Percentiles rank a stretch among this genome's conserved stretches.
These are phyloP conservation scores for Moesziomyces sp. DNA, from an alignment of 1,284 basidiomycete species.

Conservation along the genomic window DNA sequence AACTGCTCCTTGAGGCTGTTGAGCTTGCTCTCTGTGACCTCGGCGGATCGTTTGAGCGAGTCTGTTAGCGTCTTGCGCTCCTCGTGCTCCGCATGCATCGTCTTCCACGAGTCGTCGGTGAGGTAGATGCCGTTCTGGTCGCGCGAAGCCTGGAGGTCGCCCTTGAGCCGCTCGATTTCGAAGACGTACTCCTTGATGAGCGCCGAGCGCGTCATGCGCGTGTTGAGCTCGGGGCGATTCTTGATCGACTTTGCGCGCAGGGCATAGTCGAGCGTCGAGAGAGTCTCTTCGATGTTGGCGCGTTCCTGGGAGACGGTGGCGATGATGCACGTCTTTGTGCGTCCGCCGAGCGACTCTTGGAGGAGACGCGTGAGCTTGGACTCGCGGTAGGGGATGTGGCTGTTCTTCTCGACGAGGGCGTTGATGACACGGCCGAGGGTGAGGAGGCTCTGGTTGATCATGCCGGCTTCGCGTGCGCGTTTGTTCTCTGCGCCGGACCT, in stretches of 20 bases:
- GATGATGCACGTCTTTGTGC: conserved; percentile 97
- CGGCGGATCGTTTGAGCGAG: conserved; percentile 52
- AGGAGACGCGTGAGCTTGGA: conserved; percentile 93
- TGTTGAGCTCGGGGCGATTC: conserved; percentile 95
- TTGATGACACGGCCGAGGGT: conserved; percentile 98
- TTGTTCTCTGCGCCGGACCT: conserved; percentile 95
- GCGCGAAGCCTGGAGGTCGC: conserved; percentile 76
- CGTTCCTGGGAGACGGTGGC: conserved; percentile 75
- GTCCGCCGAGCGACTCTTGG: conserved; percentile 98
- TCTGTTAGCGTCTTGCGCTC: conserved; percentile 49
- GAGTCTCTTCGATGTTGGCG: conserved; percentile 90
- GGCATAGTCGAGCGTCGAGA: conserved; percentile 97
- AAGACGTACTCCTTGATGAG: conserved; percentile 92
- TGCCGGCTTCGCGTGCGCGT: conserved; percentile 93
- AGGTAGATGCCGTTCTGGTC: conserved; percentile 64
- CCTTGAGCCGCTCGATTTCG: conserved; percentile 94
- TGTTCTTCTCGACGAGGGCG: conserved; percentile 88
- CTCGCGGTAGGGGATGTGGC: conserved; percentile 87
- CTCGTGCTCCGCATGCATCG: conserved; percentile 57
- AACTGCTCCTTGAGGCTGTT: conserved; percentile 64
- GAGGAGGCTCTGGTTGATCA: conserved; percentile 97
- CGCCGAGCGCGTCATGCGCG: conserved; percentile 89
- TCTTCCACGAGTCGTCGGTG: conserved; percentile 56
- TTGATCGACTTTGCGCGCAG: conserved; percentile 93
- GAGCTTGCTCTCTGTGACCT: conserved; percentile 63